Evolutionary conservation across 2,329 filamentous ascomycete species (phyloP).

Genomic region (Fusarium miscanthi): DNA sequence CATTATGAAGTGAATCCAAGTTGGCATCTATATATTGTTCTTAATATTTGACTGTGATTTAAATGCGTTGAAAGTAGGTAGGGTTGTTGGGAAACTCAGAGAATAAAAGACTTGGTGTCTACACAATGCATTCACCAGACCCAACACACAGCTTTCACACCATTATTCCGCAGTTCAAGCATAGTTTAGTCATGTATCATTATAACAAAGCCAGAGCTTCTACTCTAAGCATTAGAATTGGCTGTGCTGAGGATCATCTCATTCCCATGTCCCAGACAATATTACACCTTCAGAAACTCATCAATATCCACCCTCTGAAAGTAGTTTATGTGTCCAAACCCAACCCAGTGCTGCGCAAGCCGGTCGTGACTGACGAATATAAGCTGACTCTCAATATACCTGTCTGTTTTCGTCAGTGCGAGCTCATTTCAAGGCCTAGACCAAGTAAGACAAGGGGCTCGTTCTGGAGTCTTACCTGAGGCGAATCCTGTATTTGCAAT

Average conservation of each 20-base stretch:
- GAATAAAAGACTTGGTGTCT: too few relatives aligned
- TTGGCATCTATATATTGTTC: accelerated
- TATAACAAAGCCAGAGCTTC: not conserved
- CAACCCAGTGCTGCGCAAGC: slow-evolving; percentile 85
- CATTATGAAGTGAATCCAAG: not conserved
- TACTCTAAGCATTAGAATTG: accelerated
- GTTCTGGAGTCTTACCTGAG: slow-evolving; percentile 64
- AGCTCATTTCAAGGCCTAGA: accelerated
- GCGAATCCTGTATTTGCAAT: slow-evolving; percentile 79
- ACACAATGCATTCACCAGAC: not conserved
- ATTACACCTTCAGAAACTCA: slow-evolving; percentile 52
- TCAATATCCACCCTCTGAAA: slow-evolving; percentile 71
- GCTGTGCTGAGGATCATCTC: not conserved
- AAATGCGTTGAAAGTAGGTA: accelerated
- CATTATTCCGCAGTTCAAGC: not conserved
- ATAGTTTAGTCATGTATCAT: not conserved
- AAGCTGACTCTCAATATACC: slow-evolving; percentile 79
- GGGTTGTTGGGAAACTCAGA: accelerated
- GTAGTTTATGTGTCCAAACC: slow-evolving; percentile 68
- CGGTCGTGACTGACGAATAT: slow-evolving; percentile 81
- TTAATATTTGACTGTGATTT: too few relatives aligned
- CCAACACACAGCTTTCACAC: too few relatives aligned
- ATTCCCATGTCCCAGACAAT: accelerated
- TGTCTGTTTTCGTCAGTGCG: slow-evolving; percentile 61
- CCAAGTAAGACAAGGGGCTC: accelerated